Evolutionary conservation across 345 rosid genomes (phyloP), one percentile per base, ranked within the genome.

Genomic region (Draba incana): DNA sequence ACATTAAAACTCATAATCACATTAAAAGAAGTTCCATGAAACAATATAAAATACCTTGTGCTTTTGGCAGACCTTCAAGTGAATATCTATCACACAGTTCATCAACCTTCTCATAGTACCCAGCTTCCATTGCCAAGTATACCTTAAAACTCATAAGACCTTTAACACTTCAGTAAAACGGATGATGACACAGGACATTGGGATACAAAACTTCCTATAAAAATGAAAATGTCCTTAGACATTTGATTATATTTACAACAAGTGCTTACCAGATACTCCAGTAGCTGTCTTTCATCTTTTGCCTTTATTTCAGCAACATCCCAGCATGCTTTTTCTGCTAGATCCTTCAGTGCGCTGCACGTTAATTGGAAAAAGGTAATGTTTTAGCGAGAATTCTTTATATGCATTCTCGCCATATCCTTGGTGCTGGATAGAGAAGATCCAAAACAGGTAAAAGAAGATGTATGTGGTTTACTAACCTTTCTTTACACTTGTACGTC

Each of bases 41-140:
- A 10, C 41, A 25, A 45, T 41, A 41, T 66, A 85, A 20, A 20
- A 20, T 76, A 88, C 90, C 95, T 79, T 77, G 77, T 57, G 77
- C 74, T 75, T 81, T 87, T 53, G 79, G 67, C 77, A 91, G 87
- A 35, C 90, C 90, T 80, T 89, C 79, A 64, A 94, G 95, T 57
- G 86, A 86, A 81, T 88, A 87, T 35, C 85, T 84, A 58, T 79
- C 75, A 74, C 97, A 86, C 41, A 94, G 82, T 72, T 94, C 97
- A 76, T 86, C 88, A 72, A 94, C 97, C 81, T 94, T 94, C 85
- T 94, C 99, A 0, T 59, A 45, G 79, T 90, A 93, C 53, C 99
- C 94, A 75, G 99, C 96, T 86, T 94, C 97, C 99, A 90, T 83
- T 58, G 98, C 99, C 85, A 93, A 75, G 83, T 84, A 84, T 70